These are phyloP conservation scores for Lactarius pseudohatsudake DNA, from an alignment of 768 basidiomycete genomes.

Conservation along the genomic window DNA sequence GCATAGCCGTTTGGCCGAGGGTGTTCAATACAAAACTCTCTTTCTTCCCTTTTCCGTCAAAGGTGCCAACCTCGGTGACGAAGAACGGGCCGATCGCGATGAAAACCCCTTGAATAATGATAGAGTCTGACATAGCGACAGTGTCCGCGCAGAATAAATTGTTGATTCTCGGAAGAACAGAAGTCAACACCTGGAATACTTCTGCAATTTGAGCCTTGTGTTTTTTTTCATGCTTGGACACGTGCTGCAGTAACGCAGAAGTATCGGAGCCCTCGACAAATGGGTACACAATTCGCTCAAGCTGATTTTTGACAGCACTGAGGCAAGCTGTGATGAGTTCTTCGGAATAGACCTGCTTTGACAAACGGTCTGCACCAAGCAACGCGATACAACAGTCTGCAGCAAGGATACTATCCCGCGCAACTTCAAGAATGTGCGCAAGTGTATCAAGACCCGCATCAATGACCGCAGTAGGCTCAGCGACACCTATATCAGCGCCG, in stretches of 20 bases:
- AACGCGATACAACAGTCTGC: conserved; percentile 82
- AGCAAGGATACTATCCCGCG: conserved; percentile 73
- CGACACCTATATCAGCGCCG: conserved; percentile 30
- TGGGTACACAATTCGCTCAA: conserved; percentile 79
- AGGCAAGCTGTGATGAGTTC: conserved; percentile 86
- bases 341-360: conserved; percentile 95
- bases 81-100: conserved; percentile 95
- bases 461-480: conserved; percentile 36
- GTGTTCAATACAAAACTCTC: conserved; percentile 59
- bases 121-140: conserved; percentile 81
- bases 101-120: conserved; percentile 92
- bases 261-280: conserved; percentile 70
- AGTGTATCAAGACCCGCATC: conserved; percentile 55
- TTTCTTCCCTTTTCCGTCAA: conserved; percentile 57
- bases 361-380: conserved; percentile 72
- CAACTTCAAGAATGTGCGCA: conserved; percentile 53
- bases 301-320: conserved; percentile 71
- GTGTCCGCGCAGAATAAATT: conserved; percentile 69
- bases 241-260: conserved; percentile 51
- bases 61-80: conserved; percentile 66
- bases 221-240: conserved; percentile 43
- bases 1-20: conserved; percentile 77
- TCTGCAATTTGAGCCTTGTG: conserved; percentile 57
- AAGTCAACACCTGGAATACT: conserved; percentile 69
- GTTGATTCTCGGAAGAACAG: conserved; percentile 73